phyloP scores from a whole-genome alignment of 2,329 filamentous ascomycete species.

The Phaeosphaeria sp. region DNA sequence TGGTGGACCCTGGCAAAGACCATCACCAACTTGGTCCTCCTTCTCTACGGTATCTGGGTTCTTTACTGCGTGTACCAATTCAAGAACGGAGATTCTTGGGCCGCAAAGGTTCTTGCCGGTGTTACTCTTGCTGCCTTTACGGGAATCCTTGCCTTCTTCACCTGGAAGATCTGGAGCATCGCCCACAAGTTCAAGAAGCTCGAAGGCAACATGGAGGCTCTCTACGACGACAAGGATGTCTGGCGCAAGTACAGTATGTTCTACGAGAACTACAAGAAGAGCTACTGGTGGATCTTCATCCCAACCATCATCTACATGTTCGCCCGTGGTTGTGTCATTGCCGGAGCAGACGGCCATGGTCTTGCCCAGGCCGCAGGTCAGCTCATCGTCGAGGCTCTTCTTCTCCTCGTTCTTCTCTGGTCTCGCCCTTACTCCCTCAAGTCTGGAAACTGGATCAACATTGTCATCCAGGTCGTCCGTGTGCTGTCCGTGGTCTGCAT shows the following conservation, averaged over 20 bases:
- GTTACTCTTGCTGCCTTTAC: constrained; percentile 85
- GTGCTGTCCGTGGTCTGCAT: constrained; percentile 89
- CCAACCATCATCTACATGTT: constrained; percentile 91
- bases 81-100: constrained; percentile 92
- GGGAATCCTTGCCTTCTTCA: constrained; percentile 79
- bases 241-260: constrained; percentile 98
- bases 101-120: constrained; percentile 81
- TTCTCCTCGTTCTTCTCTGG: constrained; percentile 83
- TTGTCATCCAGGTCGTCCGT: constrained; percentile 86
- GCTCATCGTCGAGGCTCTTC: constrained; percentile 78
- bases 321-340: constrained; percentile 84
- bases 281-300: constrained; percentile 97
- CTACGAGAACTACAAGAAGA: constrained; percentile 93
- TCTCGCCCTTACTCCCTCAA: constrained; percentile 84
- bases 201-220: constrained; percentile 73
- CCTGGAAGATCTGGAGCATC: constrained; percentile 79
- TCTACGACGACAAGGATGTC: constrained; percentile 88
- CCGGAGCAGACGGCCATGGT: constrained; percentile 83
- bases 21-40: constrained; percentile 85
- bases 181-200: constrained; percentile 75
- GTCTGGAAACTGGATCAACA: constrained; percentile 91
- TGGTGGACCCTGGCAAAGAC: constrained; percentile 91
- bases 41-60: constrained; percentile 94
- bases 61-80: constrained; percentile 97
- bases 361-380: constrained; percentile 81